Conservation (phyloP, 2,329 filamentous ascomycete species). For the Diaporthe longicolla region DNA sequence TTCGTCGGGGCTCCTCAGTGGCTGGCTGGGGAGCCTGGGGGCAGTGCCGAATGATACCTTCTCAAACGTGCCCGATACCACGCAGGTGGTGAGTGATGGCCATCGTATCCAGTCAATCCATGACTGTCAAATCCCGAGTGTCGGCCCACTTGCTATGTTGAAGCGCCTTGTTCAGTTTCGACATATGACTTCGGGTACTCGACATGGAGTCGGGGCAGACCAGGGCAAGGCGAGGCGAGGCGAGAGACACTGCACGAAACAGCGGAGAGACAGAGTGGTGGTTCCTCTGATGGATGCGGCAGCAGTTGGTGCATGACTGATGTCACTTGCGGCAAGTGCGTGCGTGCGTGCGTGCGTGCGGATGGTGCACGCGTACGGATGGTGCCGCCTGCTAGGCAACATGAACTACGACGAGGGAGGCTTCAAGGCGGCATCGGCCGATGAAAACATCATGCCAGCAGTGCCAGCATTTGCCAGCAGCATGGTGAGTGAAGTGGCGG, state of each 20-base stretch:
- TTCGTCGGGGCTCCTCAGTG: neutral
- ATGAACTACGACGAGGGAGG: slow-evolving; percentile 4
- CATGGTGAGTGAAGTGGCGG: slow-evolving; percentile 11
- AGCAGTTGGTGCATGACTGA: slow-evolving; percentile 2
- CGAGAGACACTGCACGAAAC: slow-evolving; percentile 17
- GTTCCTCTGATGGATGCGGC: neutral
- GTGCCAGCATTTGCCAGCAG: neutral
- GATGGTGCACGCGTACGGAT: neutral
- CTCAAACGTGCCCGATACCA: neutral
- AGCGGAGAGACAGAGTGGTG: slow-evolving; percentile 23
- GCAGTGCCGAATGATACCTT: neutral
- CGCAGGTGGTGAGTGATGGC: neutral
- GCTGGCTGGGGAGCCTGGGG: neutral
- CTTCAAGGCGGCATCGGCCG: slow-evolving; percentile 12
- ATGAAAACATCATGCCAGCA: neutral
- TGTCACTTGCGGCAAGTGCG: neutral
- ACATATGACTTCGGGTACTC: neutral
- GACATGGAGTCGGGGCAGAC: neutral
- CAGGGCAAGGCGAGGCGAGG: slow-evolving; percentile 22
- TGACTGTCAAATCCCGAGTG: neutral
- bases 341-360: too few relatives aligned
- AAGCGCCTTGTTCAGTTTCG: neutral
- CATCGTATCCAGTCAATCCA: neutral
- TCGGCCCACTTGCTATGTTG: neutral
- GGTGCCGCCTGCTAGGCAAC: slow-evolving; percentile 15